Conservation (phyloP, 164 flowering plant genomes). For the Amborella trichopoda region DNA sequence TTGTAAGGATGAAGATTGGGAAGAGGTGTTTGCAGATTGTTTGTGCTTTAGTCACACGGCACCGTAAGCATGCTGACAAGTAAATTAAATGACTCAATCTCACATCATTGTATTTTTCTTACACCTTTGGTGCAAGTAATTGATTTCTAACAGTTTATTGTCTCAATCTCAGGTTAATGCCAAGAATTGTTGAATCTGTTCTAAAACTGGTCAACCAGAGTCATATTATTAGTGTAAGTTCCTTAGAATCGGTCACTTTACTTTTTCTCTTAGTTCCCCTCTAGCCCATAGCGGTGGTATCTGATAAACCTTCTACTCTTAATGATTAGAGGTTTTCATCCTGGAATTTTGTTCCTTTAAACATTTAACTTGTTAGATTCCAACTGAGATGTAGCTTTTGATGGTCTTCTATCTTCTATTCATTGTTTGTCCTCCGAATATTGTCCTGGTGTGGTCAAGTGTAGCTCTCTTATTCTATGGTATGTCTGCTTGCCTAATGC, state of each 20-base stretch:
- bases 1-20: slow-evolving; percentile 48
- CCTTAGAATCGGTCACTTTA: no score
- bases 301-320: no score
- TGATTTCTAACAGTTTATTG: background rate
- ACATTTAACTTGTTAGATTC: no score
- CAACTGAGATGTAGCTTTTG: no score
- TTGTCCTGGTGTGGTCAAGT: no score
- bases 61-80: slow-evolving; percentile 65
- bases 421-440: no score
- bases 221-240: slow-evolving; percentile 39
- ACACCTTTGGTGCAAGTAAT: background rate
- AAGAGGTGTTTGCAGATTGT: slow-evolving; percentile 65
- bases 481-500: background rate
- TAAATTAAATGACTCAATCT: slow-evolving; percentile 18
- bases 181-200: slow-evolving; percentile 39
- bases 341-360: no score
- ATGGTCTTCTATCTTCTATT: no score
- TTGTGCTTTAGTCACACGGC: slow-evolving; percentile 57
- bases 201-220: slow-evolving; percentile 37
- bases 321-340: no score
- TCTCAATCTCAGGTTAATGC: slow-evolving; percentile 54
- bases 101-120: background rate
- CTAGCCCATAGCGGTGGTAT: no score
- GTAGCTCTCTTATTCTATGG: background rate
- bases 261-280: no score